A percentile compares a stretch with the other conserved stretches of the same genome.
These are phyloP conservation scores for Sanguinoderma infundibulare DNA, from an alignment of 1,284 basidiomycete genomes.

Conservation along the genomic window DNA sequence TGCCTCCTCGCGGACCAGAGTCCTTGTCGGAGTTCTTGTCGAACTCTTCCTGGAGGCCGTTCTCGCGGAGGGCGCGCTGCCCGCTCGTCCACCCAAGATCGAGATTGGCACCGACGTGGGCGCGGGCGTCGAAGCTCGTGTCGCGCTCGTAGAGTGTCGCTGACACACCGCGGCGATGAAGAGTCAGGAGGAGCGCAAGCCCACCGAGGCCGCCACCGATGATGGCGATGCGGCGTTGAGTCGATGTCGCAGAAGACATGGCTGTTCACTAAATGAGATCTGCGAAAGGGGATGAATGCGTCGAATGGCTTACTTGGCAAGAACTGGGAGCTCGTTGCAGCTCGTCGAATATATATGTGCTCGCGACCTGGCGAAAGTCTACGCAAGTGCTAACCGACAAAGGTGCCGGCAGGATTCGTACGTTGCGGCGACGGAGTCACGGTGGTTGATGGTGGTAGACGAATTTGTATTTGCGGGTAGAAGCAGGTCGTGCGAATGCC, in stretches of 20 bases:
- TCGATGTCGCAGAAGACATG: neutral
- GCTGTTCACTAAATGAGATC: too few relatives aligned
- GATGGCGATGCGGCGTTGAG: neutral
- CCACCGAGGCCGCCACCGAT: neutral
- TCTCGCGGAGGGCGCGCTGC: neutral
- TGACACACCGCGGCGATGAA: neutral
- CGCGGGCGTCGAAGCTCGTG: neutral
- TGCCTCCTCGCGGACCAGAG: neutral
- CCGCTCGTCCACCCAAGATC: neutral
- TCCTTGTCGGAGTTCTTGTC: neutral
- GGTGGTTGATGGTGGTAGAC: too few relatives aligned
- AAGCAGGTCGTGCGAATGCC: too few relatives aligned
- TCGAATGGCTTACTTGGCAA: too few relatives aligned
- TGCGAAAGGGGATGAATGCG: too few relatives aligned
- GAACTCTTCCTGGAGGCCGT: neutral
- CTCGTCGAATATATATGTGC: too few relatives aligned
- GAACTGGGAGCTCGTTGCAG: too few relatives aligned
- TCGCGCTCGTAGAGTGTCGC: neutral
- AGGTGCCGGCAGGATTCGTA: too few relatives aligned
- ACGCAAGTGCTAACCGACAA: too few relatives aligned
- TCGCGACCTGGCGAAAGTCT: too few relatives aligned
- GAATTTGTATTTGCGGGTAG: too few relatives aligned
- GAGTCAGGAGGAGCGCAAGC: neutral
- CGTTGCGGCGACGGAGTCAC: too few relatives aligned
- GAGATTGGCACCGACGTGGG: neutral